Evolutionary conservation across 2,329 filamentous ascomycete species (phyloP).

Genomic region (Trichoderma sp.): DNA sequence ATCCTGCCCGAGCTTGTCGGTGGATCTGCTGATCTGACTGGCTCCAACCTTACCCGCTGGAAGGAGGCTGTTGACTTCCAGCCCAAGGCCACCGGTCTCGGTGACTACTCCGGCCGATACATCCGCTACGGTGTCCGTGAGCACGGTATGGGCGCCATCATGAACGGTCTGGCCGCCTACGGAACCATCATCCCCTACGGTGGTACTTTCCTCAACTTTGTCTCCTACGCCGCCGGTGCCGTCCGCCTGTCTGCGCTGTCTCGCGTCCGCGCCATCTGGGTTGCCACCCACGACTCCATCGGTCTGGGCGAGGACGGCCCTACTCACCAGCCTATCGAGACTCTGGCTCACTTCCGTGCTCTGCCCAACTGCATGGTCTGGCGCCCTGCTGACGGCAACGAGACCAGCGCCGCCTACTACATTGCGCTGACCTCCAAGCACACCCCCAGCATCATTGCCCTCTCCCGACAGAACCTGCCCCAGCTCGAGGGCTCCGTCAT

Average conservation of each 20-base stretch:
- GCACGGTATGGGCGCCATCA: slow-evolving; percentile 88
- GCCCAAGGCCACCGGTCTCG: slow-evolving; percentile 80
- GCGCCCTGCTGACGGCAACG: slow-evolving; percentile 97
- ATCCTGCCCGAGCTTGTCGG: slow-evolving; percentile 88
- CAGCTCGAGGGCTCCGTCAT: slow-evolving; percentile 94
- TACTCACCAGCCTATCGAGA: slow-evolving; percentile 99
- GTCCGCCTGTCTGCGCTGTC: slow-evolving; percentile 93
- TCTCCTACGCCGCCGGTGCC: slow-evolving; percentile 94
- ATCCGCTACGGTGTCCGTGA: slow-evolving; percentile 90
- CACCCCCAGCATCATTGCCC: slow-evolving; percentile 89
- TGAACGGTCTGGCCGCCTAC: slow-evolving; percentile 94
- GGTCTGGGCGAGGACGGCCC: slow-evolving; percentile 98
- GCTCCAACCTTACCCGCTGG: slow-evolving; percentile 98
- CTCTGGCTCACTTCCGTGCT: slow-evolving; percentile 95
- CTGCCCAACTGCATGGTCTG: slow-evolving; percentile 99
- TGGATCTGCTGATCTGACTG: slow-evolving; percentile 95
- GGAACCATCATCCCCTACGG: slow-evolving; percentile 91
- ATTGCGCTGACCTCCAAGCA: slow-evolving; percentile 84
- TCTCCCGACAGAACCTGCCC: slow-evolving; percentile 97
- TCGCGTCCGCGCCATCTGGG: slow-evolving; percentile 87
- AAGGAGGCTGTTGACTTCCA: slow-evolving; percentile 98
- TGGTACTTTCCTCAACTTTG: slow-evolving; percentile 99
- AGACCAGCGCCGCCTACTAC: slow-evolving; percentile 98
- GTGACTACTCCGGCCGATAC: slow-evolving; percentile 89
- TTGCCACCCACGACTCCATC: slow-evolving; percentile 98